Conservation (phyloP, 2,329 filamentous ascomycete species). For the Phaeosphaeria sp. region DNA sequence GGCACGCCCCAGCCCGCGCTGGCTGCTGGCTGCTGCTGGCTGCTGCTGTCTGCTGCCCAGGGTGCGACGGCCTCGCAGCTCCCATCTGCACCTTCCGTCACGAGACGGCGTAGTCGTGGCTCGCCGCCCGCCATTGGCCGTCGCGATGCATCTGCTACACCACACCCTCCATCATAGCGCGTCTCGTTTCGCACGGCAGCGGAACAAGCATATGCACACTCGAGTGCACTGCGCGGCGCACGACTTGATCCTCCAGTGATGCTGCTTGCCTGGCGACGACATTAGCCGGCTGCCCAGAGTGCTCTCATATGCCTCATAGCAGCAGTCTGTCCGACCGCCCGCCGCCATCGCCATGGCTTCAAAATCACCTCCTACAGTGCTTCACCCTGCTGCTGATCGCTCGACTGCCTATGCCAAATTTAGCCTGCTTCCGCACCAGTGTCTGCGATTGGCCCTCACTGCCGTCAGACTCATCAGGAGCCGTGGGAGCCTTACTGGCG, state of each 20-base stretch:
- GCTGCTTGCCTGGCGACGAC: neutral
- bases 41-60: too few species aligned
- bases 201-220: neutral
- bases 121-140: neutral
- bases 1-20: constrained; percentile 17
- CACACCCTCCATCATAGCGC: neutral
- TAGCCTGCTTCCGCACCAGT: constrained; percentile 13
- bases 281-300: constrained; percentile 8
- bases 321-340: neutral
- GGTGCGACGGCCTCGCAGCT: neutral
- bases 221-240: neutral
- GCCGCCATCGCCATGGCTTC: neutral
- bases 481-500: constrained; percentile 6
- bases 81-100: neutral
- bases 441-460: constrained; percentile 10
- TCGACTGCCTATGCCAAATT: constrained; percentile 18
- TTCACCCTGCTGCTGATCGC: constrained; percentile 11
- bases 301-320: constrained; percentile 1
- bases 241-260: neutral
- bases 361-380: neutral
- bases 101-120: neutral
- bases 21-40: constrained; percentile 6
- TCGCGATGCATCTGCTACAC: constrained; percentile 8
- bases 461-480: constrained; percentile 8
- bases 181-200: constrained; percentile 6